A percentile compares a stretch with the other conserved stretches of the same genome.
These are phyloP conservation scores for Scalesia atractyloides DNA, from an alignment of 129 eudicot genomes.

Conservation along the genomic window DNA sequence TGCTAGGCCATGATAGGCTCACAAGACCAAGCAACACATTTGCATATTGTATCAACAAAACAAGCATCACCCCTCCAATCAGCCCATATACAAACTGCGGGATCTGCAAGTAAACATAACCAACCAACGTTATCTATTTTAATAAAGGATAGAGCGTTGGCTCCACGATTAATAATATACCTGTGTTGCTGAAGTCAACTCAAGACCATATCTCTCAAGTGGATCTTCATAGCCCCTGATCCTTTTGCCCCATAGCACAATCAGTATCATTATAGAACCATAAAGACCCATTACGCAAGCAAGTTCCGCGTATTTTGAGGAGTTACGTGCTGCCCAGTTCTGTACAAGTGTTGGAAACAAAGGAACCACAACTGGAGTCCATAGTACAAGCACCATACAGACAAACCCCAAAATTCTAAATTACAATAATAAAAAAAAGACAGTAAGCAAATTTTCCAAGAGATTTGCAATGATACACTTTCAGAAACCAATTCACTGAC, in stretches of 20 bases:
- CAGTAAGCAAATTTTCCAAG: constrained; percentile 10
- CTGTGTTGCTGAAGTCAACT: constrained; percentile 58
- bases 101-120: constrained; percentile 46
- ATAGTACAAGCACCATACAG: constrained; percentile 77
- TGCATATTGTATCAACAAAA: constrained; percentile 50
- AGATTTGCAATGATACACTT: constrained; percentile 4
- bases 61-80: constrained; percentile 70
- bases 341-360: constrained; percentile 79
- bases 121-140: constrained; percentile 20
- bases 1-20: constrained; percentile 51
- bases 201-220: constrained; percentile 66
- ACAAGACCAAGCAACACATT: constrained; percentile 63
- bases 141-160: background rate
- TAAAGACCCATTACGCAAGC: constrained; percentile 84
- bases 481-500: constrained; percentile 3
- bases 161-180: constrained; percentile 38
- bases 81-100: constrained; percentile 52
- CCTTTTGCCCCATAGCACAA: constrained; percentile 84
- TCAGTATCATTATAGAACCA: constrained; percentile 48
- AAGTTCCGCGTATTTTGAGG: constrained; percentile 61
- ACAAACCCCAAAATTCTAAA: constrained; percentile 75
- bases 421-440: constrained; percentile 11
- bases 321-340: constrained; percentile 64
- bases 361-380: constrained; percentile 87
- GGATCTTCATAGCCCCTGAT: constrained; percentile 81